Evolutionary conservation across 495 filamentous ascomycete species (phyloP), one percentile per base, ranked within the genome.

Genomic region (Aspergillus nanangensis): DNA sequence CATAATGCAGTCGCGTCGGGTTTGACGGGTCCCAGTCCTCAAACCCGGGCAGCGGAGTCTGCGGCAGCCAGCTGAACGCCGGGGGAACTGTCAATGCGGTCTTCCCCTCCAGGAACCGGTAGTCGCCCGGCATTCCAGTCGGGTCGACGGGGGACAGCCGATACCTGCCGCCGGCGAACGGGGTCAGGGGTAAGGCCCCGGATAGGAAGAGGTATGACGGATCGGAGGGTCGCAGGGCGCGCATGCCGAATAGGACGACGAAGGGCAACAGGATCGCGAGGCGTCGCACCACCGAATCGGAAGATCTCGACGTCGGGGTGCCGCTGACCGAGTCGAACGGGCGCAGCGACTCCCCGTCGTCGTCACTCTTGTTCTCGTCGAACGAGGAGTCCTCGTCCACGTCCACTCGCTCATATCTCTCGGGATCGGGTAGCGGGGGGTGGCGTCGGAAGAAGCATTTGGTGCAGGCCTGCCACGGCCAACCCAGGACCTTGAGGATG

Each of bases 181-280:
- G 56, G 0, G 55, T 53, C 43, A 67, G 33, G 3, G 62, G 58
- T 18, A 69, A 39, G 2, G 62, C 52, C 1, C 58, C 52, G 1
- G 66, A 67, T 4, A 69, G 52, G 38, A 61, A 69, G 40, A 57
- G 49, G 33, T 61, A 67, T 0, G 65, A 53, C 1, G 63, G 55
- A 17, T 63, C 53, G 25, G 50, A 51, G 10, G 66, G 66, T 5
- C 66, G 61, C 5, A 60, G 23, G 14, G 45, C 45, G 15, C 66
- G 66, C 3, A 69, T 46, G 9, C 56, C 29, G 4, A 54, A 40
- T 5, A 62, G 29, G 29, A 51, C 17, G 17, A 59, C 17, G 23
- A 62, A 46, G 9, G 58, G 50, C 3, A 50, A 14, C 38, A 60
- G 53, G 38, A 57, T 48, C 0, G 48, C 42, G 0, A 53, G 19